Evolutionary conservation across 78 protist genomes (phyloP).

Genomic region (Goniomonas avonlea): DNA sequence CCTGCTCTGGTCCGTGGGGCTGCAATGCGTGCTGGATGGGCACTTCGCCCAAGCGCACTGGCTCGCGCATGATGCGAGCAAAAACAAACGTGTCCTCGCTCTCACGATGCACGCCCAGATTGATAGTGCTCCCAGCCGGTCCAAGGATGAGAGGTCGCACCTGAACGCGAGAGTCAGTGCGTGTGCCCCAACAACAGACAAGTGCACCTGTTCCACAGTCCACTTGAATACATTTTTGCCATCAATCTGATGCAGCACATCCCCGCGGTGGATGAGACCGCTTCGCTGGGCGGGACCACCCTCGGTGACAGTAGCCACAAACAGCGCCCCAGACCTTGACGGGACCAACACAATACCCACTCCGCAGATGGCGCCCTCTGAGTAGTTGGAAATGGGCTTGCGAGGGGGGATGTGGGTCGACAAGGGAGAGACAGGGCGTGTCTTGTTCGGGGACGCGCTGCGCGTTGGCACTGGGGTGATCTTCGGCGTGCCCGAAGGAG

Average conservation of each 20-base stretch:
- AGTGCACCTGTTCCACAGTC: too few relatives aligned
- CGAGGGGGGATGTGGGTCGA: too few relatives aligned
- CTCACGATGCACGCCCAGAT: constrained; percentile 4
- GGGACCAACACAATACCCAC: constrained; percentile 11
- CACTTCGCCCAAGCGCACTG: constrained; percentile 5
- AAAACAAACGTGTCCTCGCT: constrained; percentile 11
- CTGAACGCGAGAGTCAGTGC: too few relatives aligned
- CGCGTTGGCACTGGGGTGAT: too few relatives aligned
- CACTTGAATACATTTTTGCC: too few relatives aligned
- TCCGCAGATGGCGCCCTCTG: constrained; percentile 4
- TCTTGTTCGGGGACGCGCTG: background rate
- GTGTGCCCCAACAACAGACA: too few relatives aligned
- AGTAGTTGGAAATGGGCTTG: background rate
- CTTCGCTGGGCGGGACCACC: background rate
- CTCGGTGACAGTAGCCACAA: constrained; percentile 4
- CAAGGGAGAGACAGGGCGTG: too few relatives aligned
- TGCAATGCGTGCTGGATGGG: too few relatives aligned
- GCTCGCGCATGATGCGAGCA: constrained; percentile 10
- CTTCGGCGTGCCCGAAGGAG: background rate
- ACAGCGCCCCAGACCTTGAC: background rate
- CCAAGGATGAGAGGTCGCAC: constrained; percentile 20
- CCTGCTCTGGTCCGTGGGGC: background rate
- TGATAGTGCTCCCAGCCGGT: constrained; percentile 5
- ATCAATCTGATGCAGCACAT: background rate
- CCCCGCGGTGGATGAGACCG: background rate